phyloP scores from a whole-genome alignment of 345 rosid species.

The Punica granatum region DNA sequence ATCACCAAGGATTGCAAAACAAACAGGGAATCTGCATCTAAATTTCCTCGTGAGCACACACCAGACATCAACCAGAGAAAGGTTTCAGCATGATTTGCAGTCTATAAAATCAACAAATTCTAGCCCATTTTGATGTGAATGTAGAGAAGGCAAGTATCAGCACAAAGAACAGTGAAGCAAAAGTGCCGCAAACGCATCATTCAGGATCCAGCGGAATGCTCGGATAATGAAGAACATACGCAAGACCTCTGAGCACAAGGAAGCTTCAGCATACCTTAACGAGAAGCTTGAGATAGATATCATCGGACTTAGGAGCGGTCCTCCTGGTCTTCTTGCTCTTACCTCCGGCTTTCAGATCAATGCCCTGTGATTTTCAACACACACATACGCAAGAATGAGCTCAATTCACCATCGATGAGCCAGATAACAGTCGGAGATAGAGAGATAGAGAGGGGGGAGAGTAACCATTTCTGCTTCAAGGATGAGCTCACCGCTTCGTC shows the following conservation, averaged over 20 bases:
- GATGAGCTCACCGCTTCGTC: slow-evolving; percentile 5
- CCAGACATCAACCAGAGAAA: no score
- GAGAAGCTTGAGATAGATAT: slow-evolving; percentile 87
- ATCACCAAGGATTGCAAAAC: no score
- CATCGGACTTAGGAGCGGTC: slow-evolving; percentile 83
- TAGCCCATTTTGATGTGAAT: no score
- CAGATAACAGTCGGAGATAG: slow-evolving; percentile 1
- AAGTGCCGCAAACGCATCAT: neutral
- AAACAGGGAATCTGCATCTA: no score
- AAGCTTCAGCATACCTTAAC: slow-evolving; percentile 52
- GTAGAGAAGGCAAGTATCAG: no score
- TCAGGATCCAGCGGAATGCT: neutral
- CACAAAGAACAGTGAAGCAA: no score
- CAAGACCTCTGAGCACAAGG: neutral
- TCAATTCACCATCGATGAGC: neutral
- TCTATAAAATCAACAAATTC: no score
- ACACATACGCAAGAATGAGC: neutral
- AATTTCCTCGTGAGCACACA: no score
- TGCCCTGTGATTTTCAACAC: slow-evolving; percentile 45
- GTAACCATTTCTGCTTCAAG: slow-evolving; percentile 32
- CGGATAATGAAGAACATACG: neutral
- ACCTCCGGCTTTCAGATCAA: slow-evolving; percentile 92
- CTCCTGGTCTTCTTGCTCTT: slow-evolving; percentile 89
- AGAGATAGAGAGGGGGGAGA: slow-evolving; percentile 4
- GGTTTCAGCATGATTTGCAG: no score